phyloP scores from a whole-genome alignment of 2,329 filamentous ascomycete species.

The Alternaria sp. region DNA sequence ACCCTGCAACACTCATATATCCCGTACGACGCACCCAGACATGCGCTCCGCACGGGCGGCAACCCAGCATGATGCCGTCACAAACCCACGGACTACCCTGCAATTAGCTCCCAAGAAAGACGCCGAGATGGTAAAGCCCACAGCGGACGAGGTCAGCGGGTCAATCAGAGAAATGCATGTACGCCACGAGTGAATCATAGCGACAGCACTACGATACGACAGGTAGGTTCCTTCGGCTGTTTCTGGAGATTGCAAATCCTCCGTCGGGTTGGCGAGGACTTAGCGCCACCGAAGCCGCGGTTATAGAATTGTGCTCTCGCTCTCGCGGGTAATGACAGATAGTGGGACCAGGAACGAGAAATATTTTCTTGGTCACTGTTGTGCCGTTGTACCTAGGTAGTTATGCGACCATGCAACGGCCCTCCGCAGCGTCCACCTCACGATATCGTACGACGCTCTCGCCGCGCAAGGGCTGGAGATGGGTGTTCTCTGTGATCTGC shows the following conservation, averaged over 20 bases:
- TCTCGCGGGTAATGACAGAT: constrained; percentile 1
- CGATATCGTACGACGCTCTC: not conserved
- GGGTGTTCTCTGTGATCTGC: not conserved
- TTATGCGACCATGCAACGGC: not conserved
- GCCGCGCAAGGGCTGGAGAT: not conserved
- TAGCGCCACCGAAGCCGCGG: constrained; percentile 7
- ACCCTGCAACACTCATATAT: constrained; percentile 15
- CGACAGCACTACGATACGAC: constrained; percentile 6
- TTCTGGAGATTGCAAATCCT: constrained; percentile 18
- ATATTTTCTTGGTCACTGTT: not conserved
- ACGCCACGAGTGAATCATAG: constrained; percentile 5
- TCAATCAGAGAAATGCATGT: constrained; percentile 5
- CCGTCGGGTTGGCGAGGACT: not conserved
- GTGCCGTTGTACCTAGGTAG: not conserved
- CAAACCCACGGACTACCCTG: constrained; percentile 1
- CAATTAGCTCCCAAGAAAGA: not conserved
- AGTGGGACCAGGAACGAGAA: not conserved
- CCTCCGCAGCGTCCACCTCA: not conserved
- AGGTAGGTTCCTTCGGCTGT: constrained; percentile 5
- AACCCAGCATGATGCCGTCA: constrained; percentile 6
- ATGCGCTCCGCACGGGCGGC: constrained; percentile 5
- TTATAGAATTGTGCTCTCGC: not conserved
- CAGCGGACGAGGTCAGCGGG: constrained; percentile 3
- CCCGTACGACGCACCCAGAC: not conserved
- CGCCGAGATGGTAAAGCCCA: not conserved